Conservation (phyloP, 768 basidiomycete species). For the Naganishia kalamii region DNA sequence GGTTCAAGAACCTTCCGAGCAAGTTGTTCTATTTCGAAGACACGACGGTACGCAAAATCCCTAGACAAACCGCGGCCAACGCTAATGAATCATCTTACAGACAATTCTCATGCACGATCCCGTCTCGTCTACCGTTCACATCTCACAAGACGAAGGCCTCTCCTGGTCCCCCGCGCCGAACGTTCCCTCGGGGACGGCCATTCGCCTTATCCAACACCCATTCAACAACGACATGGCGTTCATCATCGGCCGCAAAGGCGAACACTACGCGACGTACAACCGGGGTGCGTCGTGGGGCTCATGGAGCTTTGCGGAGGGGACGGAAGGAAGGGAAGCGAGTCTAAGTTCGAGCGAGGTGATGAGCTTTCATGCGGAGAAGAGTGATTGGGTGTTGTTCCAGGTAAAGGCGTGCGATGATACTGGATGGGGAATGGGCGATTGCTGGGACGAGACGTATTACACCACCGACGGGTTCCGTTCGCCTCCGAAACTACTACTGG, state of each 20-base stretch:
- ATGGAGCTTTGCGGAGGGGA: conserved; percentile 51
- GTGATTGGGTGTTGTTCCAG: conserved; percentile 46
- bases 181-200: conserved; percentile 56
- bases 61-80: neutral
- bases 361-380: conserved; percentile 75
- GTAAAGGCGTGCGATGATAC: conserved; percentile 41
- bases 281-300: conserved; percentile 55
- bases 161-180: conserved; percentile 55
- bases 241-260: conserved; percentile 65
- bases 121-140: conserved; percentile 60
- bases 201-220: conserved; percentile 79
- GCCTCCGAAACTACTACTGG: conserved; percentile 56
- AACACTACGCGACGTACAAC: conserved; percentile 81
- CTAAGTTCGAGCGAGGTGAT: conserved; percentile 55
- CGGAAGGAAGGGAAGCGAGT: conserved; percentile 28
- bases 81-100: conserved; percentile 42
- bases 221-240: conserved; percentile 77
- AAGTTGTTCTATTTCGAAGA: conserved; percentile 89
- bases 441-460: conserved; percentile 69
- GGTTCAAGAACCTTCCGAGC: conserved; percentile 66
- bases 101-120: conserved; percentile 76
- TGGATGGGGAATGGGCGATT: conserved; percentile 40
- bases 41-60: conserved; percentile 58
- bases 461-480: conserved; percentile 76
- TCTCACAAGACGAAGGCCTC: conserved; percentile 85